Evolutionary conservation across 2,329 filamentous ascomycete genomes (phyloP).

Genomic region (Thielaviopsis euricoi): DNA sequence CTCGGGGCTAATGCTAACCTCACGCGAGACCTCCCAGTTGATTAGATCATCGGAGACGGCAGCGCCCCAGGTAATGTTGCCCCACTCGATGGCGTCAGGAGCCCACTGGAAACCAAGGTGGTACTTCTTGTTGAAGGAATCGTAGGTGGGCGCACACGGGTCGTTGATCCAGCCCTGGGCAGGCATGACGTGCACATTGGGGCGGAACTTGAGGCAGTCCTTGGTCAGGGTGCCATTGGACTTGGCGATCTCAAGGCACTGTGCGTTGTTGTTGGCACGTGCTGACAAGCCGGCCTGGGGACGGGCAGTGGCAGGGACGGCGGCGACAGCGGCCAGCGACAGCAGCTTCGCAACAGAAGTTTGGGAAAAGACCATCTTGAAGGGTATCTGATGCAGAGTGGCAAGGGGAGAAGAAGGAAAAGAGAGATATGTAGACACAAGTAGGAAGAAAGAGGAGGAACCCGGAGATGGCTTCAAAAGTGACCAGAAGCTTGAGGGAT

Average conservation of each 20-base stretch:
- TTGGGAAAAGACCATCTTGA: conserved; percentile 6
- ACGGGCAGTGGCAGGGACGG: background rate
- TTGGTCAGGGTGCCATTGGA: conserved; percentile 5
- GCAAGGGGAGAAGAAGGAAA: background rate
- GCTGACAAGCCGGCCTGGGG: background rate
- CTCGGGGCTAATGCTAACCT: conserved; percentile 11
- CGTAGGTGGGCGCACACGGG: conserved; percentile 28
- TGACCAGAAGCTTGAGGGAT: background rate
- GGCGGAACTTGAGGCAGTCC: conserved; percentile 14
- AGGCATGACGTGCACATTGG: conserved; percentile 25
- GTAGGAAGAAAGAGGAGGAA: background rate
- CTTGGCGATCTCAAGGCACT: conserved; percentile 6
- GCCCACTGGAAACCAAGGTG: conserved; percentile 26
- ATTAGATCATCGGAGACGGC: conserved; percentile 25
- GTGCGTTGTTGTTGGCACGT: background rate
- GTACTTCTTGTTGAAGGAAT: conserved; percentile 26
- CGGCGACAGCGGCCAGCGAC: conserved; percentile 3
- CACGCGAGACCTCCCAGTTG: conserved; percentile 14
- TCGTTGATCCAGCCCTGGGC: conserved; percentile 25
- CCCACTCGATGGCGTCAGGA: conserved; percentile 14
- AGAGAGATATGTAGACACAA: background rate
- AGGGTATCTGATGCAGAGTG: background rate
- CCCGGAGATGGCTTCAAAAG: background rate
- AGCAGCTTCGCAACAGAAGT: conserved; percentile 1
- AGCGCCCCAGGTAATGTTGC: conserved; percentile 19